Conservation (phyloP, 2,329 filamentous ascomycete genomes). For the Chaetomium olivaceum region DNA sequence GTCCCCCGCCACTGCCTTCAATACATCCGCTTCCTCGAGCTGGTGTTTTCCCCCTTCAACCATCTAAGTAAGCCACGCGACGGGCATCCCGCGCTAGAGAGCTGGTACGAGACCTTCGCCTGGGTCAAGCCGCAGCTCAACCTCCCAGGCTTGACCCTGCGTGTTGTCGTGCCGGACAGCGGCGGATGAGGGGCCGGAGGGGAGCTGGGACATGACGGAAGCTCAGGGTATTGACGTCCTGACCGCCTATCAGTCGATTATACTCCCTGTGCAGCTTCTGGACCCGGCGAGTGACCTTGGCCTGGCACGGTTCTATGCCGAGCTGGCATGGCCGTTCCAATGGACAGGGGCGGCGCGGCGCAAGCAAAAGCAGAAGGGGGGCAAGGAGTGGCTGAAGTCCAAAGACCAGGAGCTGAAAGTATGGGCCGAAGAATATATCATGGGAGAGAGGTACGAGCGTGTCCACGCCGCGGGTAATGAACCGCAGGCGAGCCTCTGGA, state of each 20-base stretch:
- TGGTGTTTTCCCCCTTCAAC: neutral
- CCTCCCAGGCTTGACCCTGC: conserved; percentile 7
- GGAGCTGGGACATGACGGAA: neutral
- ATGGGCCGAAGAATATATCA: neutral
- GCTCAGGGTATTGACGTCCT: conserved; percentile 4
- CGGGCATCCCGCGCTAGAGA: conserved; percentile 6
- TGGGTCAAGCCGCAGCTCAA: conserved; percentile 7
- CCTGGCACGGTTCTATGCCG: neutral
- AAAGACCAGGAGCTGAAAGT: neutral
- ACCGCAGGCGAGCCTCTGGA: neutral
- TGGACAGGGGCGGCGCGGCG: neutral
- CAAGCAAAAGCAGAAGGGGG: neutral
- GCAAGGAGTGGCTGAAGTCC: neutral
- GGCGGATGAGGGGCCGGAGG: neutral
- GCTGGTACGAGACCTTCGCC: conserved; percentile 4
- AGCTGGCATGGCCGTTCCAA: neutral
- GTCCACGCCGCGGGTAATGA: neutral
- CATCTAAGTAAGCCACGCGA: neutral
- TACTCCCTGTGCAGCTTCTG: neutral
- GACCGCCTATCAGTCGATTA: neutral
- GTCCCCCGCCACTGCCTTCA: neutral
- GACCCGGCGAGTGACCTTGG: neutral
- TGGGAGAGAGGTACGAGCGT: conserved; percentile 7
- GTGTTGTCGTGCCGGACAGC: neutral
- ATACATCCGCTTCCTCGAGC: conserved; percentile 13